These are phyloP conservation scores for Alternaria triticimaculans DNA, from an alignment of 2,329 filamentous ascomycete genomes.

Conservation along the genomic window DNA sequence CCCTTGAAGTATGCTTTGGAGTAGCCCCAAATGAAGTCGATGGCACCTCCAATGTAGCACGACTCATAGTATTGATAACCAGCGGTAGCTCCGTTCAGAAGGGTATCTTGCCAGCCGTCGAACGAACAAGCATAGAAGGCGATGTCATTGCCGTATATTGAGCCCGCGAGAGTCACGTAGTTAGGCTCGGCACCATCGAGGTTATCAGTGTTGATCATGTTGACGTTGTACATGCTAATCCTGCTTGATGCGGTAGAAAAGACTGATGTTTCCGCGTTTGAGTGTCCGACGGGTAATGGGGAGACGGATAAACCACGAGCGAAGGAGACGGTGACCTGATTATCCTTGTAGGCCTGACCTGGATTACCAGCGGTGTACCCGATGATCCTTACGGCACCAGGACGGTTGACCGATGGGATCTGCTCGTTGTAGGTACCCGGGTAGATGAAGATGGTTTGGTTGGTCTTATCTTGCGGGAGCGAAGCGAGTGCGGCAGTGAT, in stretches of 20 bases:
- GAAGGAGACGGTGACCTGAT: slow-evolving; percentile 62
- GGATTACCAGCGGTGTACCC: slow-evolving; percentile 61
- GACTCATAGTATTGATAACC: slow-evolving; percentile 63
- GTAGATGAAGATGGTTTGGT: slow-evolving; percentile 66
- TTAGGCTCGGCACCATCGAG: slow-evolving; percentile 51
- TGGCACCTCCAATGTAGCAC: slow-evolving; percentile 63
- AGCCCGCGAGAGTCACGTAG: slow-evolving; percentile 59
- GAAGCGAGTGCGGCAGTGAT: slow-evolving; percentile 47
- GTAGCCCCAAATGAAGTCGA: slow-evolving; percentile 65
- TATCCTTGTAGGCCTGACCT: slow-evolving; percentile 55
- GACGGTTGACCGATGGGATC: slow-evolving; percentile 57
- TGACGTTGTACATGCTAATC: slow-evolving; percentile 67
- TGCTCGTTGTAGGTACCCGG: slow-evolving; percentile 65
- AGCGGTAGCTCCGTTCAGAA: slow-evolving; percentile 39
- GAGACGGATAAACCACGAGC: slow-evolving; percentile 50
- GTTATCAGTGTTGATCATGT: slow-evolving; percentile 49
- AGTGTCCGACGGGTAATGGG: slow-evolving; percentile 36
- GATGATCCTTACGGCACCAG: slow-evolving; percentile 60
- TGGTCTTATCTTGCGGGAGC: slow-evolving; percentile 45
- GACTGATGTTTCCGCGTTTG: slow-evolving; percentile 60
- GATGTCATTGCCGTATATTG: slow-evolving; percentile 57
- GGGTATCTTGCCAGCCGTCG: slow-evolving; percentile 63
- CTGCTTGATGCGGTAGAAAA: slow-evolving; percentile 54
- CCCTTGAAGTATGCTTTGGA: slow-evolving; percentile 59
- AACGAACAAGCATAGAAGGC: slow-evolving; percentile 64